phyloP scores from a whole-genome alignment of 495 filamentous ascomycete species.

The Aspergillus egyptiacus region DNA sequence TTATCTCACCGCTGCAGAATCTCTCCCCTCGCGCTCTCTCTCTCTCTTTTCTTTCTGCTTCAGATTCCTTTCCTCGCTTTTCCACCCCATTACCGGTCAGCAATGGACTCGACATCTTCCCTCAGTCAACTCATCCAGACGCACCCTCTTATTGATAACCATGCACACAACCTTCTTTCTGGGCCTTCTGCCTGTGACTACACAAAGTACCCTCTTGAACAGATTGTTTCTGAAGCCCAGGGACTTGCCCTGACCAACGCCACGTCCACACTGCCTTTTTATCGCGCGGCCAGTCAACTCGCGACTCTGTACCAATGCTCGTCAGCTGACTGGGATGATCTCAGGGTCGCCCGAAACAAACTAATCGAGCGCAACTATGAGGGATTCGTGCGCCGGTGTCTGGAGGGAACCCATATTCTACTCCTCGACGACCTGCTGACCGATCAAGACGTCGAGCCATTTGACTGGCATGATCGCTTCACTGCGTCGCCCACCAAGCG shows the following conservation, averaged over 20 bases:
- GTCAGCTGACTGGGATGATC: slow-evolving; percentile 51
- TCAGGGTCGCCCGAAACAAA: slow-evolving; percentile 53
- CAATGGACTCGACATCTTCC: slow-evolving; percentile 28
- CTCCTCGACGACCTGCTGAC: slow-evolving; percentile 75
- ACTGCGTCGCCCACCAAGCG: slow-evolving; percentile 58
- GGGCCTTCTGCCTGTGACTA: slow-evolving; percentile 27
- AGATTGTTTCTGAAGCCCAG: slow-evolving; percentile 70
- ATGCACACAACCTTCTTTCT: slow-evolving; percentile 73
- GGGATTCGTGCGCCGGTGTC: slow-evolving; percentile 56
- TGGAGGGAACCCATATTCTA: slow-evolving; percentile 68
- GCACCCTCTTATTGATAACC: slow-evolving; percentile 81
- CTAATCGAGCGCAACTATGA: slow-evolving; percentile 51
- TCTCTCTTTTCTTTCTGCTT: neutral
- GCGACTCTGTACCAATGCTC: slow-evolving; percentile 55
- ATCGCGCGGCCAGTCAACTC: slow-evolving; percentile 66
- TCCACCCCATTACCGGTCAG: no score
- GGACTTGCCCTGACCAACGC: slow-evolving; percentile 59
- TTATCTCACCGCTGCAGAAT: neutral
- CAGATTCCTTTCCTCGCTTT: no score
- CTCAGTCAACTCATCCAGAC: slow-evolving; percentile 49
- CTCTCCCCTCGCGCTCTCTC: neutral
- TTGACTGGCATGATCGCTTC: slow-evolving; percentile 66
- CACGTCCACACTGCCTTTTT: slow-evolving; percentile 56
- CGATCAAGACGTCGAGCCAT: slow-evolving; percentile 52
- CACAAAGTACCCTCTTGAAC: slow-evolving; percentile 39